phyloP scores from a whole-genome alignment of 306 rosid species.

The Malus sylvestris region DNA sequence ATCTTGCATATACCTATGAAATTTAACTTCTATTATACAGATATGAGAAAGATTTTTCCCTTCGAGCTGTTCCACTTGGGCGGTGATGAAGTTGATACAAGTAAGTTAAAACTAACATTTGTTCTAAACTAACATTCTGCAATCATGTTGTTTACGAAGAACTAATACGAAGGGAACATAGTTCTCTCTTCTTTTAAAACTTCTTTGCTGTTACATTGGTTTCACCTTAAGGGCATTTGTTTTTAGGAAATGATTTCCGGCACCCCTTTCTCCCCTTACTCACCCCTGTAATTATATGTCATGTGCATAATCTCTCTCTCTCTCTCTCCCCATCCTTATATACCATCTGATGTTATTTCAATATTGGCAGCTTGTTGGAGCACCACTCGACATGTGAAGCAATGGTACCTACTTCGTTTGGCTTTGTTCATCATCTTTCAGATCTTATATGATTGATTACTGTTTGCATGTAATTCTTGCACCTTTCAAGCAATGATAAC shows the following conservation, averaged over 20 bases:
- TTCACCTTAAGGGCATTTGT: background rate
- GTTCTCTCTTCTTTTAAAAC: background rate
- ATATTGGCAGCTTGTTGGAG: slow-evolving; percentile 85
- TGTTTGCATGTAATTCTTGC: background rate
- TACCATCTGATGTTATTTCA: slow-evolving; percentile 16
- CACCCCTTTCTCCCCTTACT: background rate
- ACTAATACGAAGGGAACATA: background rate
- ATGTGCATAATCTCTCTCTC: background rate
- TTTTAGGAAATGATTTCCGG: background rate
- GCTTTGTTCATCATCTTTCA: slow-evolving; percentile 1
- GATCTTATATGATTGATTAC: background rate
- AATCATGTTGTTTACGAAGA: slow-evolving; percentile 3
- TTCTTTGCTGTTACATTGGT: background rate
- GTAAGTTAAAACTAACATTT: slow-evolving; percentile 40
- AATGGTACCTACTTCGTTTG: slow-evolving; percentile 48
- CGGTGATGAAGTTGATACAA: slow-evolving; percentile 95
- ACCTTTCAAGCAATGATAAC: background rate
- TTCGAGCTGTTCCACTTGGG: slow-evolving; percentile 98
- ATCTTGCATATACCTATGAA: background rate
- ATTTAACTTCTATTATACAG: slow-evolving; percentile 34
- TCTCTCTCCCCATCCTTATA: background rate
- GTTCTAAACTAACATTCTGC: slow-evolving; percentile 12
- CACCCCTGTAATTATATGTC: background rate
- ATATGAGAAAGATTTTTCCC: slow-evolving; percentile 87
- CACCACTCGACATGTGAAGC: slow-evolving; percentile 50